Evolutionary conservation across 495 filamentous ascomycete species (phyloP).

Genomic region (Hypoxylon subgilvum): DNA sequence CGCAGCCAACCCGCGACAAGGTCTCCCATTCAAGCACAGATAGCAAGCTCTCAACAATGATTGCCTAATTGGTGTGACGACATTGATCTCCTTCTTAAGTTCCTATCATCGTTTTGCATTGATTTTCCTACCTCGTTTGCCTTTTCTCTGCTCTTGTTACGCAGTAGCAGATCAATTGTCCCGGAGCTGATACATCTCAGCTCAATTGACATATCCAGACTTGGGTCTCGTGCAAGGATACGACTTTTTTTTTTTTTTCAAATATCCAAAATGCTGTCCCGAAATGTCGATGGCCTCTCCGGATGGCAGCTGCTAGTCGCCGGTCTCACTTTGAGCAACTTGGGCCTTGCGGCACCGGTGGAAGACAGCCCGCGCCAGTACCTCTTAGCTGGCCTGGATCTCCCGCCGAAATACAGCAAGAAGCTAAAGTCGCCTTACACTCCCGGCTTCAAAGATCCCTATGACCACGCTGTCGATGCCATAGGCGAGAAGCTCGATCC

Average conservation of each 20-base stretch:
- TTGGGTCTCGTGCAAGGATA: no score
- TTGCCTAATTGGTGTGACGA: conserved; percentile 23
- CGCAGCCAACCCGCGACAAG: neutral
- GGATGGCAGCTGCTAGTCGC: conserved; percentile 39
- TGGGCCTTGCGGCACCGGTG: conserved; percentile 48
- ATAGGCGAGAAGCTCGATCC: conserved; percentile 64
- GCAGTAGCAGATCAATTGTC: conserved; percentile 8
- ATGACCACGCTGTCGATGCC: conserved; percentile 60
- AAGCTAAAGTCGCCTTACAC: conserved; percentile 50
- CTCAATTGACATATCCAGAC: neutral
- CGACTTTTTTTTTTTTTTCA: no score
- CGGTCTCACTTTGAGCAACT: conserved; percentile 41
- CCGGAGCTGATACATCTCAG: neutral
- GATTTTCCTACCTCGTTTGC: neutral
- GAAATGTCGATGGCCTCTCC: conserved; percentile 14
- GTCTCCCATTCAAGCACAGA: neutral
- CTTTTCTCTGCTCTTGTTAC: neutral
- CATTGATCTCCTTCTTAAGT: conserved; percentile 12
- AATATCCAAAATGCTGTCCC: conserved; percentile 44
- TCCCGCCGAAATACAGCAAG: conserved; percentile 50
- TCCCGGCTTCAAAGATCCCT: conserved; percentile 51
- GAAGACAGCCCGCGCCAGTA: conserved; percentile 59
- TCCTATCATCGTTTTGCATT: neutral
- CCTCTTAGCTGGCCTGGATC: conserved; percentile 52
- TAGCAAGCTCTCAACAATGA: conserved; percentile 4